Base-by-base conservation (phyloP, 2,329 filamentous ascomycete genomes). In the Pezicula neosporulosa region DNA sequence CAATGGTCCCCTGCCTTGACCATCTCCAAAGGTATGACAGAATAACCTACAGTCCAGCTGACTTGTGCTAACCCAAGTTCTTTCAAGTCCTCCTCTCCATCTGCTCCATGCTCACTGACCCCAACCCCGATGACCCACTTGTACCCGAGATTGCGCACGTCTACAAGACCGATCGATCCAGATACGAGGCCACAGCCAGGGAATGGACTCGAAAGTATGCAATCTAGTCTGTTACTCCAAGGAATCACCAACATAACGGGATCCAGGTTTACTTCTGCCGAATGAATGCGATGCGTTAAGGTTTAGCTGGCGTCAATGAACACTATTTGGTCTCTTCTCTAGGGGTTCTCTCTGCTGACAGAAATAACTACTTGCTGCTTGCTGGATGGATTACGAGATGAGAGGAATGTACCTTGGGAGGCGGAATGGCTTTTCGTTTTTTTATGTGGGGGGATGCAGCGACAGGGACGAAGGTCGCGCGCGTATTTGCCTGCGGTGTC, bases 51-150 rank as follows among this genome's bases (percentile, higher is more conserved):
- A 18, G 16, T 16, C 8, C 37, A 16, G 27, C 5, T 24, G 13
- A 13, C 28, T 8, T 15, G 46, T 1, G 15, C 28, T 56, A 47
- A 45, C 55, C 57, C 48, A 53, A 52, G 13, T 18, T 21, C 4
- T 28, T 36, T 7, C 13, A 55, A 97, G 94, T 99, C 52, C 82
- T 99, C 27, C 84, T 99, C 60, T 97, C 94, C 53, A 99, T 99
- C 80, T 99, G 94, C 82, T 99, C 94, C 49, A 97, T 99, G 94
- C 81, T 99, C 72, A 99, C 94, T 69, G 94, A 99, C 77, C 94
- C 94, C 64, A 99, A 99, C 82, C 94, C 94, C 60, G 94, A 99
- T 72, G 94, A 99, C 74, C 94, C 94, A 68, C 86, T 99, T 63
- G 94, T 99, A 56, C 94, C 94, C 59, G 94, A 99, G 79, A 99